Evolutionary conservation across 2,329 filamentous ascomycete species (phyloP).

Genomic region (Fusarium paranaense): DNA sequence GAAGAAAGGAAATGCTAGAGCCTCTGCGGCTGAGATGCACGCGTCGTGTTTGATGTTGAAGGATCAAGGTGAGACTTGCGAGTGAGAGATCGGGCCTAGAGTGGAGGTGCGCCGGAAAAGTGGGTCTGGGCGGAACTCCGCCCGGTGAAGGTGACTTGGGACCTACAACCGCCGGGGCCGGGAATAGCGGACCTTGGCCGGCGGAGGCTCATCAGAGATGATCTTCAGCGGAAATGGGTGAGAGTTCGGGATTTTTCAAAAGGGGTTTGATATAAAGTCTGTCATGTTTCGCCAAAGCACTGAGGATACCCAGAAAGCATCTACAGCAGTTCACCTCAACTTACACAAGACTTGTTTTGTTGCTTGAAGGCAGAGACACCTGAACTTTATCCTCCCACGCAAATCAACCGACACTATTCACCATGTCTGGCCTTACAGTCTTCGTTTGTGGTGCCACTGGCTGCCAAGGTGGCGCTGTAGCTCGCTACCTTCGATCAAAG

Average conservation of each 20-base stretch:
- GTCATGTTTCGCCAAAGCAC: background rate
- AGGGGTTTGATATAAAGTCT: background rate
- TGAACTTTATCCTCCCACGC: background rate
- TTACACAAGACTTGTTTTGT: background rate
- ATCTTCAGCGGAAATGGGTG: too few species aligned
- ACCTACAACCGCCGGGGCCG: background rate
- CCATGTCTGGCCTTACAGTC: slow-evolving; percentile 46
- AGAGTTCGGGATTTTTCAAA: background rate
- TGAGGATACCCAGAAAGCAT: background rate
- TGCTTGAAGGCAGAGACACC: background rate
- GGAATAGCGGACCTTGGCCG: slow-evolving; percentile 21
- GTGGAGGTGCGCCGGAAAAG: slow-evolving; percentile 29
- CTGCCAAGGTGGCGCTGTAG: slow-evolving; percentile 52
- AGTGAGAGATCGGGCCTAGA: background rate
- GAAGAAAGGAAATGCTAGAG: background rate
- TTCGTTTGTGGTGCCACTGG: slow-evolving; percentile 57
- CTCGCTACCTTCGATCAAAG: slow-evolving; percentile 48
- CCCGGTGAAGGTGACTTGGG: slow-evolving; percentile 14
- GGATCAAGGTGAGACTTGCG: background rate
- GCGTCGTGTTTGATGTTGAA: background rate
- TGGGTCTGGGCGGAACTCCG: slow-evolving; percentile 46
- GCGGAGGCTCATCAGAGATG: background rate
- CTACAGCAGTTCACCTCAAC: background rate
- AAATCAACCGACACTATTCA: slow-evolving; percentile 16
- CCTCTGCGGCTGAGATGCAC: background rate